Evolutionary conservation across 164 flowering plant genomes (phyloP), one percentile per base, ranked within the genome.

Genomic region (Chimonanthus praecox): DNA sequence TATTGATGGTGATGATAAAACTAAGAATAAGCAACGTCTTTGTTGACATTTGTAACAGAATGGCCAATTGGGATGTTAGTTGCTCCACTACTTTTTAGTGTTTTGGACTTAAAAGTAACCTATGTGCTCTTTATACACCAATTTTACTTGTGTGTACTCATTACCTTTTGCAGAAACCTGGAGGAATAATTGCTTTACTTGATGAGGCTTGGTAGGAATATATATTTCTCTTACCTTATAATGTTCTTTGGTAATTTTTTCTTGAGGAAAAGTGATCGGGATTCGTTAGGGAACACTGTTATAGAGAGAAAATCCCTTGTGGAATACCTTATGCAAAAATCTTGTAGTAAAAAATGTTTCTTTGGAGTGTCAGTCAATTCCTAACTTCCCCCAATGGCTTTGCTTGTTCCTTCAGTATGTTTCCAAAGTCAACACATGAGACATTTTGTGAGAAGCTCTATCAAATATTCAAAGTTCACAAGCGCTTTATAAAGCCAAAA

Each of bases 381-480:
- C 68, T 46, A 11, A 43, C 6, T 65, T 18, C n/a, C 47, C 47
- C 45, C 45, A 13, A 13, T 66, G 18, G 16, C 33, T 65, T 73
- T 43, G 16, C 46, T 64, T 73, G 62, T 73, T n/a, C 73, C 76
- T 81, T 69, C 95, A 94, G 98, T 73, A 91, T 94, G 98, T 90
- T 94, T 78, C 98, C 98, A 58, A 94, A 89, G 82, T 89, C 98
- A 71, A 94, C 94, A 75, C 89, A 85, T 82, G 98, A 90, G 81
- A 94, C 97, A 49, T 92, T 94, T 79, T 74, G 89, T 64, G 84
- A 90, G 79, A 94, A 91, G 88, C 92, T 94, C 67, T 94, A 90
- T 74, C 92, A 89, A 84, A 91, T 92, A 49, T 94, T 87, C 78
- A 90, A 85, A 78, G 72, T 54, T 72, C 86, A 91, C 82, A 91